A percentile compares a stretch with the other conserved stretches of the same genome.
Evolutionary conservation across 768 basidiomycete genomes (phyloP).

Genomic region (Lactarius pseudohatsudake): DNA sequence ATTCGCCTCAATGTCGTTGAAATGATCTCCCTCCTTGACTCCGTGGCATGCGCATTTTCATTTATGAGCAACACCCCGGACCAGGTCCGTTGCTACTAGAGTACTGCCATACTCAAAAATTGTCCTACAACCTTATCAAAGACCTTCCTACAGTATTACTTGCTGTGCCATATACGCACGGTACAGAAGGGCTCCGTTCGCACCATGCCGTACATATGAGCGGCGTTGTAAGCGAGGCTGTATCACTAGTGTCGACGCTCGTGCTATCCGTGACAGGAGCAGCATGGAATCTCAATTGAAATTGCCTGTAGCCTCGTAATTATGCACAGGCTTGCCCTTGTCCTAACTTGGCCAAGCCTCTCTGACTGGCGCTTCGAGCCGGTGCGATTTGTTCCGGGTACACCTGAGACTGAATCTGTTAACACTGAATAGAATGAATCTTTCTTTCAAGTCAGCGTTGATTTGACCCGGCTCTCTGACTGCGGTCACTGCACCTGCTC

Average conservation of each 20-base stretch:
- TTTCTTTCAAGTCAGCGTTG: neutral
- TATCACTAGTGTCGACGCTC: too few species aligned
- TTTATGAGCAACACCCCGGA: neutral
- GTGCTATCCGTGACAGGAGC: too few species aligned
- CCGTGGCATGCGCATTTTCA: neutral
- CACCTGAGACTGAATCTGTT: neutral
- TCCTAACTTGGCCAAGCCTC: too few species aligned
- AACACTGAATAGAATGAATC: neutral
- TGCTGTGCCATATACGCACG: neutral
- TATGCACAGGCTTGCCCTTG: too few species aligned
- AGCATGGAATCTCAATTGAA: neutral
- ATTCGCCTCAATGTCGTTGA: neutral
- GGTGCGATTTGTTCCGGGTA: neutral
- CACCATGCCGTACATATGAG: neutral
- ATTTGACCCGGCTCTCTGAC: neutral
- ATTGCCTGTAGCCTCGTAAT: neutral
- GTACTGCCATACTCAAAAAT: neutral
- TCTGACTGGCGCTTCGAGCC: neutral
- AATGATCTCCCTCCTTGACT: neutral
- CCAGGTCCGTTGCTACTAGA: neutral
- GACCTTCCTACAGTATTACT: neutral
- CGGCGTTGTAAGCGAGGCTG: neutral
- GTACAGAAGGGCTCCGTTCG: neutral
- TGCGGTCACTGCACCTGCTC: neutral
- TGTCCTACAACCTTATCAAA: neutral